Conservation (phyloP, 371 early-diverging fungal genomes). For the Batrachochytrium dendrobatidis region DNA sequence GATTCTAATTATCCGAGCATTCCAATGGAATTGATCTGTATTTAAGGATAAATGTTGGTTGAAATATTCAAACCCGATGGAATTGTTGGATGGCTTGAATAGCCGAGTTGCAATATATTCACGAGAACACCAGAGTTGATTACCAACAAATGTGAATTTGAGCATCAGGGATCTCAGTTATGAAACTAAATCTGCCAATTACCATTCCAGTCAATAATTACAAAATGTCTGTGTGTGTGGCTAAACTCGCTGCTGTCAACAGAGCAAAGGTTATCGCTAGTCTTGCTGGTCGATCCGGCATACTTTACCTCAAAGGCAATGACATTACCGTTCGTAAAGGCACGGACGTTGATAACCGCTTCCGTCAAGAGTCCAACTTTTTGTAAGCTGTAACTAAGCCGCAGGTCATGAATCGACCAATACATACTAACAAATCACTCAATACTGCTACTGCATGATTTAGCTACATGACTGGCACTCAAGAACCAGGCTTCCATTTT, state of each 20-base stretch:
- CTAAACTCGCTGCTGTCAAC: slow-evolving; percentile 8
- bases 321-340: slow-evolving; percentile 13
- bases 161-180: no score
- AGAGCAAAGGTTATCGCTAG: slow-evolving; percentile 13
- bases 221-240: background rate
- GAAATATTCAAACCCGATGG: no score
- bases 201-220: no score
- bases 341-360: slow-evolving; percentile 43
- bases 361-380: slow-evolving; percentile 84
- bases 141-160: no score
- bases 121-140: no score
- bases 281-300: slow-evolving; percentile 11
- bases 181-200: no score
- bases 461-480: slow-evolving; percentile 47
- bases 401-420: slow-evolving; percentile 47
- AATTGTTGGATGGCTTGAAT: no score
- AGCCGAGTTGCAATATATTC: no score
- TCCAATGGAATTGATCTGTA: no score
- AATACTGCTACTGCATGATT: background rate
- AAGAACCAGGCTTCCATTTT: slow-evolving; percentile 68
- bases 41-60: no score
- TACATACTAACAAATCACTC: background rate
- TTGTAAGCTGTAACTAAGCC: slow-evolving; percentile 8
- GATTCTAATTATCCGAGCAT: no score
- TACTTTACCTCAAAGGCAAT: slow-evolving; percentile 13